A percentile compares a stretch with the other conserved stretches of the same genome.
Conservation (phyloP, 192 early-diverging fungal genomes). For the Neocallimastix lanati region DNA sequence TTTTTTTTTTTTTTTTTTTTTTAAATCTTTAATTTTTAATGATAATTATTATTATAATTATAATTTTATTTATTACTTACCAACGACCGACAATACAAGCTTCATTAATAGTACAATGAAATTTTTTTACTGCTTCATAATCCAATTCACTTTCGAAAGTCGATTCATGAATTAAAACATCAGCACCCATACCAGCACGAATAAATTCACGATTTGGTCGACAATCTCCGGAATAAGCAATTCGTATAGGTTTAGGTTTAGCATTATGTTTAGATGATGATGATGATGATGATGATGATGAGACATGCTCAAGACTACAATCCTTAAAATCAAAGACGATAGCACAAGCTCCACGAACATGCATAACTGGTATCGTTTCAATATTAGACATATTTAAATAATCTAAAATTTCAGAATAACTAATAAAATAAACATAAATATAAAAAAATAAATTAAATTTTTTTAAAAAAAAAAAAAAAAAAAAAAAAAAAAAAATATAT, state of each 20-base stretch:
- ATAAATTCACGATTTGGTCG: conserved; percentile 63
- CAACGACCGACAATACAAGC: conserved; percentile 60
- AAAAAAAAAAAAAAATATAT: no score
- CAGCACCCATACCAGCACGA: conserved; percentile 37
- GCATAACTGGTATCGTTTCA: conserved; percentile 52
- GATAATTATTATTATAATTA: no score
- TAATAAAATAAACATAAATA: not conserved
- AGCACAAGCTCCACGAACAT: conserved; percentile 28
- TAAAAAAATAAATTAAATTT: no score
- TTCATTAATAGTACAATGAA: conserved; percentile 73
- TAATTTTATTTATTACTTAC: no score
- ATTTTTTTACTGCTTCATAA: conserved; percentile 55
- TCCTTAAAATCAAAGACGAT: not conserved
- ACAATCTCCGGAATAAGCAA: conserved; percentile 72
- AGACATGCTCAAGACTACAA: not conserved
- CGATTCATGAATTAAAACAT: conserved; percentile 77
- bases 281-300: no score
- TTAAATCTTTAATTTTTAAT: no score
- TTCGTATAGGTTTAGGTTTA: not conserved
- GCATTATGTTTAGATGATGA: no score
- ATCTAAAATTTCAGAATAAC: not conserved
- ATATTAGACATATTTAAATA: conserved; percentile 33
- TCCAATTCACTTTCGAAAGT: conserved; percentile 58
- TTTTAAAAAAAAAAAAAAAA: no score
- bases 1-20: no score